Percentiles rank a stretch among this genome's conserved stretches.
These are phyloP conservation scores for Ziziphus jujuba DNA, from an alignment of 306 rosid genomes.

Conservation along the genomic window DNA sequence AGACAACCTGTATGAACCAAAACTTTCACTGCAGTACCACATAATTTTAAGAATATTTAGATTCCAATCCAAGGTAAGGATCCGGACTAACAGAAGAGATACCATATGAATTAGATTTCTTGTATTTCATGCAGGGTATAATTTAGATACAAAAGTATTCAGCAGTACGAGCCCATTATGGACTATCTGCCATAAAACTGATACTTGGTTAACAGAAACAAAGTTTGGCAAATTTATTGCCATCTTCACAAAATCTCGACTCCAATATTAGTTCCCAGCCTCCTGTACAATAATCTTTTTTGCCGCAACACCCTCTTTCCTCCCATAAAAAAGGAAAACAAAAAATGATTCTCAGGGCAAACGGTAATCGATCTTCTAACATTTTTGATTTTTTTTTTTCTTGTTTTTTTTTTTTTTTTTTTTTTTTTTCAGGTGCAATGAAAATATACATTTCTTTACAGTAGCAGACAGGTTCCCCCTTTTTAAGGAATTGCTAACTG, in stretches of 20 bases:
- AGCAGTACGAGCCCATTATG: conserved; percentile 1
- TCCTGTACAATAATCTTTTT: conserved; percentile 34
- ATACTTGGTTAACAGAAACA: conserved; percentile 5
- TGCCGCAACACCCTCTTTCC: conserved; percentile 23
- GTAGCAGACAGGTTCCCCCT: conserved; percentile 21
- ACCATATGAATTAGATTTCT: conserved; percentile 21
- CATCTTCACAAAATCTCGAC: conserved; percentile 20
- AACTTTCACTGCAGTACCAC: too few relatives aligned
- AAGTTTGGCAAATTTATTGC: conserved; percentile 20
- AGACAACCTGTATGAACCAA: too few relatives aligned
- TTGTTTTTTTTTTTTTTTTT: too few relatives aligned
- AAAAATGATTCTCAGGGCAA: not conserved
- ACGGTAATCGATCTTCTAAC: conserved; percentile 1
- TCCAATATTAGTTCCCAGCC: conserved; percentile 14
- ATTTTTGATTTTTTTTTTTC: not conserved
- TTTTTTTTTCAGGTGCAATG: conserved; percentile 8
- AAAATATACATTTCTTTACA: conserved; percentile 30
- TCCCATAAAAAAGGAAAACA: conserved; percentile 1
- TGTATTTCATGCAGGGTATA: conserved; percentile 23
- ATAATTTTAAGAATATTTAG: not conserved
- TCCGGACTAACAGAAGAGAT: not conserved
- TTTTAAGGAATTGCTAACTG: conserved; percentile 16
- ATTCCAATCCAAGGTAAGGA: not conserved
- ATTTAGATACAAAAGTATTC: conserved; percentile 11
- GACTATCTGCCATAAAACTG: conserved; percentile 2